phyloP scores from a whole-genome alignment of 768 basidiomycete genomes.

The Auriculariales sp. region DNA sequence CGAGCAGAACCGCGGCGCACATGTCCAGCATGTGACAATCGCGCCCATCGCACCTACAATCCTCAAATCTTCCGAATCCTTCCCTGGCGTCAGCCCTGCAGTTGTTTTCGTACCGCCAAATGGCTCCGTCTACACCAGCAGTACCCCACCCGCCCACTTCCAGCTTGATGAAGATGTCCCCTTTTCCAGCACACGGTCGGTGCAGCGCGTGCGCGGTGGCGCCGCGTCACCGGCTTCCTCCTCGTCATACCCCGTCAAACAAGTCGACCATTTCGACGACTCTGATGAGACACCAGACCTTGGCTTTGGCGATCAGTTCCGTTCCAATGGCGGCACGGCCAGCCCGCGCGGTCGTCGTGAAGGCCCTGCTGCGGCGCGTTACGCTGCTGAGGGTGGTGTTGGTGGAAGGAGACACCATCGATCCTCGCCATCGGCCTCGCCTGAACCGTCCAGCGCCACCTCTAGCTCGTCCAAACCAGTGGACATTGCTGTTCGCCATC shows the following conservation, averaged over 20 bases:
- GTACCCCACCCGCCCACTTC: neutral
- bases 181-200: neutral
- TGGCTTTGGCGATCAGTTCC: neutral
- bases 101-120: neutral
- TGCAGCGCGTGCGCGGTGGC: too few species aligned
- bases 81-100: neutral
- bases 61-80: constrained; percentile 50
- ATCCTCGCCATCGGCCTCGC: neutral
- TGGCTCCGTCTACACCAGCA: neutral
- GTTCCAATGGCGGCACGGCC: neutral
- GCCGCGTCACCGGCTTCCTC: too few species aligned
- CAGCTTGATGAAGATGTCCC: neutral
- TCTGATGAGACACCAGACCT: neutral
- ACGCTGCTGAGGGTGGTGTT: neutral
- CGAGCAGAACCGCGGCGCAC: constrained; percentile 3
- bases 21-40: constrained; percentile 37
- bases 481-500: neutral
- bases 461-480: neutral
- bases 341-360: neutral
- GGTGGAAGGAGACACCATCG: neutral
- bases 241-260: too few species aligned
- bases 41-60: constrained; percentile 68
- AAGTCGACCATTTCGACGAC: too few species aligned
- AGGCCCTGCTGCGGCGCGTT: neutral
- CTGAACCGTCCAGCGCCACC: neutral